phyloP scores from a whole-genome alignment of 352 stramenopile genomes.

The Phytophthora megakarya region DNA sequence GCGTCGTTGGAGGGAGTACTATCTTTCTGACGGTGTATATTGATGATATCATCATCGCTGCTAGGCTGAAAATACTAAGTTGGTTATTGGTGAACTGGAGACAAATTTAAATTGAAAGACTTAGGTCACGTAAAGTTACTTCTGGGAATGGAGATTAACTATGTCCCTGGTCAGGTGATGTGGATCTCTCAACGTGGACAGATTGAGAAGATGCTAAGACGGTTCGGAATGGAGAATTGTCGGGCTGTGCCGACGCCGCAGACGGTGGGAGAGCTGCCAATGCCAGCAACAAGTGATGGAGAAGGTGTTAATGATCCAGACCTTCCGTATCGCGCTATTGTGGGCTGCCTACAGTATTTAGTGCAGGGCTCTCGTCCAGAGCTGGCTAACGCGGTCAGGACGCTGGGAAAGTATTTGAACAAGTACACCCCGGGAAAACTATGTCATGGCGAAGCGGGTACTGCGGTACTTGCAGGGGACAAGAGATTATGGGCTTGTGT shows the following conservation, averaged over 20 bases:
- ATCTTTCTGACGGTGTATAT: conserved; percentile 9
- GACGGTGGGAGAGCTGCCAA: conserved; percentile 12
- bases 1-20: conserved; percentile 1
- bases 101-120: conserved; percentile 17
- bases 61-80: not conserved
- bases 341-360: conserved; percentile 7
- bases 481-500: not conserved
- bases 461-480: conserved; percentile 8
- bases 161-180: not conserved
- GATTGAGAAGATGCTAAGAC: not conserved
- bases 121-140: conserved; percentile 8
- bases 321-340: not conserved
- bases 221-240: conserved; percentile 8
- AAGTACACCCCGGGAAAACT: conserved; percentile 1
- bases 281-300: not conserved
- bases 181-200: conserved; percentile 7
- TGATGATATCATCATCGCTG: conserved; percentile 12
- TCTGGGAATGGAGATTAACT: conserved; percentile 14
- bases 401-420: not conserved
- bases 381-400: not conserved
- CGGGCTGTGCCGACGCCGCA: conserved; percentile 4
- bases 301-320: no score
- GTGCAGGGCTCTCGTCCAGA: not conserved
- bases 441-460: not conserved
- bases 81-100: no score